These are phyloP conservation scores for Ophiocordyceps camponoti-floridani DNA, from an alignment of 2,329 filamentous ascomycete species.

Conservation along the genomic window DNA sequence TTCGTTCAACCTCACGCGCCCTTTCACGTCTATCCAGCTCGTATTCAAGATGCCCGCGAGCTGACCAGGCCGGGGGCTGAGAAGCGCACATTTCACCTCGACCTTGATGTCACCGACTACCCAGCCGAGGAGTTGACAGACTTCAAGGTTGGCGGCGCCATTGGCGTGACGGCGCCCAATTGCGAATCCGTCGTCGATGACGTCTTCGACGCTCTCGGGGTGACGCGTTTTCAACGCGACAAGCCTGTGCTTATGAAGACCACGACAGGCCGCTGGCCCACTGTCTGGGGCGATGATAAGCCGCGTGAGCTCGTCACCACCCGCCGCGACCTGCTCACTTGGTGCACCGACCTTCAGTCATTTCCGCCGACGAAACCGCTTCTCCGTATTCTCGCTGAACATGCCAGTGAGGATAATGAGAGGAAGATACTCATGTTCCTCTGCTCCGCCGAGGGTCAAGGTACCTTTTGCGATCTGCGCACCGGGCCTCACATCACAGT, in stretches of 20 bases:
- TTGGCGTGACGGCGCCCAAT: slow-evolving; percentile 85
- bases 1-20: slow-evolving; percentile 93
- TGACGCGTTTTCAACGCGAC: slow-evolving; percentile 69
- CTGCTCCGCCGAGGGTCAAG: slow-evolving; percentile 78
- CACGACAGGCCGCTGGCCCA: slow-evolving; percentile 75
- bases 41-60: slow-evolving; percentile 67
- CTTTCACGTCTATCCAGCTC: slow-evolving; percentile 81
- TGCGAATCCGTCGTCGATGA: slow-evolving; percentile 61
- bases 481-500: slow-evolving; percentile 77
- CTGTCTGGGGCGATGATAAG: slow-evolving; percentile 89
- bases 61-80: slow-evolving; percentile 77
- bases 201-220: slow-evolving; percentile 61
- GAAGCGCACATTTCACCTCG: slow-evolving; percentile 95
- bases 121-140: slow-evolving; percentile 69
- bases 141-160: slow-evolving; percentile 91
- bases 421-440: slow-evolving; percentile 78
- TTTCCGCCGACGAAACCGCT: slow-evolving; percentile 80
- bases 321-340: slow-evolving; percentile 77
- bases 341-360: slow-evolving; percentile 89
- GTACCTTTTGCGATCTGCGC: slow-evolving; percentile 82
- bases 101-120: slow-evolving; percentile 91
- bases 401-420: slow-evolving; percentile 64
- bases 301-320: slow-evolving; percentile 78
- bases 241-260: slow-evolving; percentile 70
- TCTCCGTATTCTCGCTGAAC: slow-evolving; percentile 69